These are phyloP conservation scores for Catharanthus roseus DNA, from an alignment of 257 asterid species.

Conservation along the genomic window DNA sequence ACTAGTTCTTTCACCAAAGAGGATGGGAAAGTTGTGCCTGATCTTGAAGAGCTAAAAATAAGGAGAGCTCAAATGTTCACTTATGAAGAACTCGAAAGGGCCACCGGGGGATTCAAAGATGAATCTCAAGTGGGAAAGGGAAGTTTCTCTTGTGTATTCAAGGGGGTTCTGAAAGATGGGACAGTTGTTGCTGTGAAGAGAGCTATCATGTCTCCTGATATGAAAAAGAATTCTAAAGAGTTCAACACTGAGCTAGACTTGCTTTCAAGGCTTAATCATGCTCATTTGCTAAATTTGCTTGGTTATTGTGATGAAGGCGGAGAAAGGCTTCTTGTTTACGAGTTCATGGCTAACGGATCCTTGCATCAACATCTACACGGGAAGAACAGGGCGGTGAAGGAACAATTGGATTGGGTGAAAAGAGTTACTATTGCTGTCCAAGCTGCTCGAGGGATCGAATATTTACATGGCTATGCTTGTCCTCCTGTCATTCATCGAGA, in stretches of 20 bases:
- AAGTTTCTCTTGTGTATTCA: conserved; percentile 81
- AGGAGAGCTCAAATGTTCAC: conserved; percentile 74
- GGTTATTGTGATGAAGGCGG: conserved; percentile 90
- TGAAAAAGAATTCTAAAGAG: conserved; percentile 77
- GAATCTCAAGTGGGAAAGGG: conserved; percentile 82
- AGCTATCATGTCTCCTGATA: conserved; percentile 63
- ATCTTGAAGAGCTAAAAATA: conserved; percentile 61
- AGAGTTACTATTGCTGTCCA: conserved; percentile 87
- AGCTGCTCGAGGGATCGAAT: conserved; percentile 89
- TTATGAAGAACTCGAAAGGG: conserved; percentile 71
- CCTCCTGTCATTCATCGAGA: conserved; percentile 96
- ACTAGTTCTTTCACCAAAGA: conserved; percentile 40
- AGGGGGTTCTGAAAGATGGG: conserved; percentile 75
- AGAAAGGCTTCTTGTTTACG: conserved; percentile 80
- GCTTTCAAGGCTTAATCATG: conserved; percentile 82
- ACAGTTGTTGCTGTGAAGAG: conserved; percentile 74
- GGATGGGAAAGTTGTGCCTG: conserved; percentile 49
- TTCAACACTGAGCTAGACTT: conserved; percentile 80
- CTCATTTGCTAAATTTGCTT: conserved; percentile 69
- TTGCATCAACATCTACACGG: conserved; percentile 73
- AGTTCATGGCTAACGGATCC: conserved; percentile 95
- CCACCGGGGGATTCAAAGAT: conserved; percentile 66
- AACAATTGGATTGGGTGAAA: conserved; percentile 75
- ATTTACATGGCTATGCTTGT: conserved; percentile 88
- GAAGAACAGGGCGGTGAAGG: conserved; percentile 38